Base-by-base conservation (phyloP, 345 rosid species). In the Eutrema heterophyllum region DNA sequence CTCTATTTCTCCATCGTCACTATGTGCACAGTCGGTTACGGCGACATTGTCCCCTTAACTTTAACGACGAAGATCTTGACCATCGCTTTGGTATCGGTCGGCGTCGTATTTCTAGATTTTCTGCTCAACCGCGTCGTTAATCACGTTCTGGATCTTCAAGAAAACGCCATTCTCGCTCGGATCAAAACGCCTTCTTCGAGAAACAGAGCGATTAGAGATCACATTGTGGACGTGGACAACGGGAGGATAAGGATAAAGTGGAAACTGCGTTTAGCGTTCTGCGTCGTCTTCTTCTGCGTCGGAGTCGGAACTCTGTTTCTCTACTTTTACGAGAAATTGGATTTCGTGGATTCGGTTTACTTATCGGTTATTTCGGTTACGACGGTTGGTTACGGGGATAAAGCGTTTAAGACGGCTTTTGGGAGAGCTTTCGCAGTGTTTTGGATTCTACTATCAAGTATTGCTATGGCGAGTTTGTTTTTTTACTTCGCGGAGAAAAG, bases 1-100 rank as follows among this genome's bases (percentile, higher is more conserved):
- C 52, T 85, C 12, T 87, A 87, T 45, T 87, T 87, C 76, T 85
- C 87, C 62, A 76, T 87, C n/a, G 91, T 84, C 44, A 87, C 91
- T 6, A 81, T 87, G 79, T 83, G 85, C 58, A 87, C 91, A 0
- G 84, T 87, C 12, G 91, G 89, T 29, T 87, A 85, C 55, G 91
- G 91, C 1, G 91, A 87, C 74, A 87, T 87, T 16, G 76, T 84
- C 21, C 89, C 87, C 0, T 49, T 67, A 5, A 80, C 84, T 5
- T 35, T 70, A 0, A 71, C 30, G 15, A 82, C 89, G 5, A 87
- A 87, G 72, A 59, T 81, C 21, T 79, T 85, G 35, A 68, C 86
- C 4, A 57, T 79, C 39, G 53, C 76, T 56, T 85, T 80, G 14
- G 86, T 87, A 12, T 41, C 78, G 16, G 69, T 78, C 32, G 87